Percentiles rank a stretch among this genome's conserved stretches.
Evolutionary conservation across 2,329 filamentous ascomycete genomes (phyloP).

Genomic region (Epichloe bromicola): DNA sequence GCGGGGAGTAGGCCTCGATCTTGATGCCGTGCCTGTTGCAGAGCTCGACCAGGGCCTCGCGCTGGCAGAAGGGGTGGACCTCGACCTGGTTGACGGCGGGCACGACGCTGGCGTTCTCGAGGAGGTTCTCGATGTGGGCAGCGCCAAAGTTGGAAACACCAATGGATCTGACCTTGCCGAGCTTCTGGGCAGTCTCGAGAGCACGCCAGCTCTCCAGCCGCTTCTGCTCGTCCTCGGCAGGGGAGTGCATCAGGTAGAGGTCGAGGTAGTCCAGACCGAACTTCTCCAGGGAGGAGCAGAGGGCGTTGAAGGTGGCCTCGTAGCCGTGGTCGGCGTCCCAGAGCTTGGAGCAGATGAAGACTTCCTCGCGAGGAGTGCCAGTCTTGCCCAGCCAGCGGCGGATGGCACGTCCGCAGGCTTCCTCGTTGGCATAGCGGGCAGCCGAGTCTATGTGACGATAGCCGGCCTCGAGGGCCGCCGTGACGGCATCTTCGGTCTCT

Average conservation of each 20-base stretch:
- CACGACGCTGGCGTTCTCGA: constrained; percentile 41
- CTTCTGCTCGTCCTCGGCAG: constrained; percentile 54
- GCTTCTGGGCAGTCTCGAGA: constrained; percentile 49
- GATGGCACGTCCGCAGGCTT: constrained; percentile 58
- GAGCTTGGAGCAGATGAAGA: constrained; percentile 54
- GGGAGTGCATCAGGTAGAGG: constrained; percentile 50
- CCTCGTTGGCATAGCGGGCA: constrained; percentile 50
- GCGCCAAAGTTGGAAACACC: constrained; percentile 72
- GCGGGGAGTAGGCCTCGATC: constrained; percentile 43
- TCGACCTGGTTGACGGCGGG: constrained; percentile 72
- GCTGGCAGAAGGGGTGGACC: constrained; percentile 61
- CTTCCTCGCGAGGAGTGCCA: constrained; percentile 49
- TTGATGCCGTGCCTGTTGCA: constrained; percentile 43
- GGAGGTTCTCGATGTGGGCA: constrained; percentile 42
- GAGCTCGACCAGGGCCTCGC: constrained; percentile 42
- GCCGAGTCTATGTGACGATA: constrained; percentile 43
- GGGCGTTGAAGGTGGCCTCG: constrained; percentile 40
- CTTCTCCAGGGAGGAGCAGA: constrained; percentile 52
- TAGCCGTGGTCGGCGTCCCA: constrained; percentile 43
- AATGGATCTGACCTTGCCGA: constrained; percentile 54
- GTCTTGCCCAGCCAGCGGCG: constrained; percentile 53
- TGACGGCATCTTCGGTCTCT: constrained; percentile 49
- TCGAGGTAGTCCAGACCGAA: constrained; percentile 60
- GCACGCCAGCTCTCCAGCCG: constrained; percentile 64
- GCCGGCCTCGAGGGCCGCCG: constrained; percentile 43